These are phyloP conservation scores for Malassezia dermatis DNA, from an alignment of 1,284 basidiomycete species.

Conservation along the genomic window DNA sequence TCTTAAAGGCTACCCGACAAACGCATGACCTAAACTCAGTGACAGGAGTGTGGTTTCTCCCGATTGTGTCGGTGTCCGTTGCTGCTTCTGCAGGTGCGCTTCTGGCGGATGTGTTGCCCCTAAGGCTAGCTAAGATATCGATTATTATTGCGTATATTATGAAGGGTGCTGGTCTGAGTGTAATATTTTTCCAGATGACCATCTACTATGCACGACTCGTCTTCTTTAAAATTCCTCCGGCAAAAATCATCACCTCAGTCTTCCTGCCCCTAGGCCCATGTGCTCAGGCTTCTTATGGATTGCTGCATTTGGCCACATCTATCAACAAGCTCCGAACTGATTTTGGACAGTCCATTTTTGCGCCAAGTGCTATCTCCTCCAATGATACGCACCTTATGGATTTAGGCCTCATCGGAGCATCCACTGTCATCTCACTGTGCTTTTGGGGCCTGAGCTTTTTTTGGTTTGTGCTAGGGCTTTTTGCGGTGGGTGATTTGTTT, in stretches of 20 bases:
- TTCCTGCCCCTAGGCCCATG: conserved; percentile 56
- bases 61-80: conserved; percentile 63
- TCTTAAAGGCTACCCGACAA: conserved; percentile 61
- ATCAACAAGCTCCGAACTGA: conserved; percentile 17
- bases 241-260: conserved; percentile 54
- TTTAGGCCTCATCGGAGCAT: conserved; percentile 24
- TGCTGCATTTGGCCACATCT: conserved; percentile 51
- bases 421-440: conserved; percentile 41
- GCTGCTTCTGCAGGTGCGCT: conserved; percentile 59
- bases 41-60: conserved; percentile 53
- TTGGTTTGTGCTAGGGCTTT: conserved; percentile 50
- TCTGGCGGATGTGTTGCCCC: conserved; percentile 54
- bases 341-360: conserved; percentile 14
- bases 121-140: conserved; percentile 54
- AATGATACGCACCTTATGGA: conserved; percentile 24
- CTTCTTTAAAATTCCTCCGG: conserved; percentile 49
- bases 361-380: conserved; percentile 5
- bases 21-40: conserved; percentile 53
- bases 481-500: conserved; percentile 31
- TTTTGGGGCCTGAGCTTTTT: conserved; percentile 51
- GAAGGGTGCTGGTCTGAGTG: conserved; percentile 50
- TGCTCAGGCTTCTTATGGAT: conserved; percentile 58
- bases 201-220: conserved; percentile 55
- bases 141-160: conserved; percentile 51
- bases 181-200: conserved; percentile 55